Evolutionary conservation across 2,329 filamentous ascomycete species (phyloP).

Genomic region (Aspergillus vadensis): DNA sequence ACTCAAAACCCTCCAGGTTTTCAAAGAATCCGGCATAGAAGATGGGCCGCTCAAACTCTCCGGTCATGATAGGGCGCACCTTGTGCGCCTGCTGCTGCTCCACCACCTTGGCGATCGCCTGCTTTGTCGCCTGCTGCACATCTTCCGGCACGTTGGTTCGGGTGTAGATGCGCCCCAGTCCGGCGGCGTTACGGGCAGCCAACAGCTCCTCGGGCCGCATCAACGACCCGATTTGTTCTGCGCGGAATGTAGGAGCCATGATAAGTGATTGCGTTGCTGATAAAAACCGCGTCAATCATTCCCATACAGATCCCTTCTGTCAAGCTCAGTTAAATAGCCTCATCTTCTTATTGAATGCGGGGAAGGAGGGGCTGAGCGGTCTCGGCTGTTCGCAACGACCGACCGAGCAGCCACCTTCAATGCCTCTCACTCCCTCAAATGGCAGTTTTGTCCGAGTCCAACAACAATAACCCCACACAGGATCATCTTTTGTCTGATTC

Average conservation of each 20-base stretch:
- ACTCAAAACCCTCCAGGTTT: constrained; percentile 22
- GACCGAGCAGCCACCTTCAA: neutral
- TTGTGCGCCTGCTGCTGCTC: constrained; percentile 22
- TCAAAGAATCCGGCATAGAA: constrained; percentile 31
- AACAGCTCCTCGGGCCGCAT: constrained; percentile 25
- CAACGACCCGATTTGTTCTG: constrained; percentile 31
- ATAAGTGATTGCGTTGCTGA: neutral
- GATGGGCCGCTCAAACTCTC: constrained; percentile 27
- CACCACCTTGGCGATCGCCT: constrained; percentile 22
- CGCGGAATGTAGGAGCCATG: constrained; percentile 20
- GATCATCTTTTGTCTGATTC: no score
- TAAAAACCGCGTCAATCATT: no score
- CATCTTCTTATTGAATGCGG: neutral
- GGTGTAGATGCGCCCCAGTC: neutral
- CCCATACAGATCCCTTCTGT: no score
- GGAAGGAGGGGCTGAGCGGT: neutral
- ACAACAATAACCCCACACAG: no score
- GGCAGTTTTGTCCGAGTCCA: neutral
- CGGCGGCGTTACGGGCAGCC: constrained; percentile 17
- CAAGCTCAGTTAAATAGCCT: no score
- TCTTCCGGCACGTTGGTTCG: neutral
- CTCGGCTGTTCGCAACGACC: neutral
- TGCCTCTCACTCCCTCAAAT: neutral
- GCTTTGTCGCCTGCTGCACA: constrained; percentile 11
- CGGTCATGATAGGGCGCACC: constrained; percentile 24